Percentiles rank a stretch among this genome's conserved stretches.
Evolutionary conservation across 202 grass and related monocot genomes (phyloP).

Genomic region (Sporobolus alterniflorus): DNA sequence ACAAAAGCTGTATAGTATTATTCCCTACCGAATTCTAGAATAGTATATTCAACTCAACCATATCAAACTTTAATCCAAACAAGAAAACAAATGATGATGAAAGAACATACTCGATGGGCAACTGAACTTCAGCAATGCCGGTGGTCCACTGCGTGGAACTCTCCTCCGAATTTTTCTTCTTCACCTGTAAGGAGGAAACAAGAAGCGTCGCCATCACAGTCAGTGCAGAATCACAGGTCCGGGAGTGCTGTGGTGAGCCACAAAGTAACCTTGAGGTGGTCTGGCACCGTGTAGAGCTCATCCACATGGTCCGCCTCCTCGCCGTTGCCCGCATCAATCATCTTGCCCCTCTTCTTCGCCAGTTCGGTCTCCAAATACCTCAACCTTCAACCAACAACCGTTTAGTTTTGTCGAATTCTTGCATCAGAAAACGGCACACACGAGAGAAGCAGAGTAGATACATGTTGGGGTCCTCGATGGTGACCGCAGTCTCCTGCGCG

Average conservation of each 20-base stretch:
- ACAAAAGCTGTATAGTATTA: no score
- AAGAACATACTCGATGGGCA: conserved; percentile 55
- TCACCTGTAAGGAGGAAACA: conserved; percentile 59
- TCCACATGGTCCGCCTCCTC: conserved; percentile 85
- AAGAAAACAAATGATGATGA: background rate
- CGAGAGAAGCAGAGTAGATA: conserved; percentile 51
- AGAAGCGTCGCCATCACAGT: background rate
- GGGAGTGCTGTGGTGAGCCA: background rate
- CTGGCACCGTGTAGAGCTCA: conserved; percentile 76
- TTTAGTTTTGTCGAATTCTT: background rate
- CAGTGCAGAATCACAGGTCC: background rate
- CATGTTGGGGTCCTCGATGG: conserved; percentile 98
- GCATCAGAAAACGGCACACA: background rate
- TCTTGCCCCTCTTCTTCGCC: conserved; percentile 82
- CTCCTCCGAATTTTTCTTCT: conserved; percentile 96
- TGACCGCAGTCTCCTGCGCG: conserved; percentile 92
- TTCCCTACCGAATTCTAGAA: background rate
- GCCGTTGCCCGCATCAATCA: conserved; percentile 58
- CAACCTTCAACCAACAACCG: conserved; percentile 35
- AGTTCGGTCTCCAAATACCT: conserved; percentile 74
- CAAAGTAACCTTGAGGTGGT: conserved; percentile 91
- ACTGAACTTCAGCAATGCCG: conserved; percentile 87
- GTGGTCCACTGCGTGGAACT: conserved; percentile 97
- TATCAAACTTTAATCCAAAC: conserved; percentile 4
- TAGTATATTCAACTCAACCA: conserved; percentile 4